Evolutionary conservation across 495 filamentous ascomycete genomes (phyloP), one percentile per base, ranked within the genome.

Genomic region (Articulospora tetracladia): DNA sequence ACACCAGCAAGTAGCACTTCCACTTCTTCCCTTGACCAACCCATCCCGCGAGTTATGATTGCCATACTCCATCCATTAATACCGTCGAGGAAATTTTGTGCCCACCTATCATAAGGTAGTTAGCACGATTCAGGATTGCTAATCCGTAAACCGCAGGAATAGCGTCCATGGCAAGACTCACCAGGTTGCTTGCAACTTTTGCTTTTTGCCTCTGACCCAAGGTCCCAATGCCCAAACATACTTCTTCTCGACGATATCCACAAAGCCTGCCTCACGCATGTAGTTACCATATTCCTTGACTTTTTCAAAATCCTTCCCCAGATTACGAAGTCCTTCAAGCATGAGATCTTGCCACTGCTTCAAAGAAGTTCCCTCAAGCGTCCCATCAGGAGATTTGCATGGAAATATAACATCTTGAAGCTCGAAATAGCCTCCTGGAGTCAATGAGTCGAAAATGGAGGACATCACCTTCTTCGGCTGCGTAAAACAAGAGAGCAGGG

Each of bases 221-320:
- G 78, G 59, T 15, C 71, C 72, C 34, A 64, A 59, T 3, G 86
- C 85, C 19, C 80, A 69, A 63, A 83, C 83, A 53, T 69, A 72
- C 7, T 75, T 28, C 27, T 68, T 66, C 60, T 82, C 74, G n/a
- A 80, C 63, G n/a, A 87, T 74, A 59, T 85, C 79, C 25, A 78
- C 72, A 62, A 87, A 90, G 1, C 85, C 84, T 0, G 79, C 72
- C 23, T 82, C 73, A 58, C 72, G 71, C 68, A 84, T 77, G 69
- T 47, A 46, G 3, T 23, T 28, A 8, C 44, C 47, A 28, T 60
- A 55, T 24, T 32, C 13, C 47, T 54, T 60, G 12, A 49, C 50
- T 20, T 60, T 30, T 2, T 25, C 26, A 17, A 54, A 46, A 48
- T 48, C 36, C 17, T 36, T 11, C 3, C 58, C 58, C 6, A 60